These are phyloP conservation scores for Cryphonectria carpinicola DNA, from an alignment of 2,329 filamentous ascomycete species.

Conservation along the genomic window DNA sequence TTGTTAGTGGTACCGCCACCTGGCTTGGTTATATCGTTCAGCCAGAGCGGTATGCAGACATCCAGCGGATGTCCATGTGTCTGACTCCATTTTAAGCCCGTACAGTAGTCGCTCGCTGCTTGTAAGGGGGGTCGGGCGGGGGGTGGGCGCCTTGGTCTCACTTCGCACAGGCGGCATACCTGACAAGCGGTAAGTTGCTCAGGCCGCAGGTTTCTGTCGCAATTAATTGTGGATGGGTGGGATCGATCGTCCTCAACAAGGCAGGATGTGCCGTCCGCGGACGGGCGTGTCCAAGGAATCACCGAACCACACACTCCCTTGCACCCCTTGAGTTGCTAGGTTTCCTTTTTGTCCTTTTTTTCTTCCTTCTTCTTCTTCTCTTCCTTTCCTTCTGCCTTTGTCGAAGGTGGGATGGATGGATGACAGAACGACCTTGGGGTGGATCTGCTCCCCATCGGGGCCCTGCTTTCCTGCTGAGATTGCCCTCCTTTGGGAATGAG, in stretches of 20 bases:
- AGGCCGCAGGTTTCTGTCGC: conserved; percentile 4
- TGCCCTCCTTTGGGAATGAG: not conserved
- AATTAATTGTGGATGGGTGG: conserved; percentile 2
- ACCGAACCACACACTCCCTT: not conserved
- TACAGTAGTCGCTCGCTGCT: conserved; percentile 7
- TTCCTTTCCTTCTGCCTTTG: not conserved
- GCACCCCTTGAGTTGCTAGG: not conserved
- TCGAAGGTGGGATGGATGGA: not conserved
- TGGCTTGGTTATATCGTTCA: not conserved
- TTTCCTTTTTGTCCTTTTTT: not conserved
- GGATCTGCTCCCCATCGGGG: not conserved
- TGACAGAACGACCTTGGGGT: not conserved
- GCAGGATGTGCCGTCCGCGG: not conserved
- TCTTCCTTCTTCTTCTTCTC: too few relatives aligned
- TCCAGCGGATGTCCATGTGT: conserved; percentile 6
- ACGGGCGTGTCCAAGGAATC: conserved; percentile 1
- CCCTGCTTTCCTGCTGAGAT: not conserved
- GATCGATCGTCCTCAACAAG: conserved; percentile 1
- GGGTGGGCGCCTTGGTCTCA: not conserved
- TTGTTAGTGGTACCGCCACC: not conserved
- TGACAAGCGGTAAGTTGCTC: not conserved
- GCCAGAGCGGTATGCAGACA: conserved; percentile 1
- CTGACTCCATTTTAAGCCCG: conserved; percentile 3
- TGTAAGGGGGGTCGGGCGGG: not conserved
- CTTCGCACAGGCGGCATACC: conserved; percentile 9